Evolutionary conservation across 768 basidiomycete genomes (phyloP).

Genomic region (Leccinum pellstonianum): DNA sequence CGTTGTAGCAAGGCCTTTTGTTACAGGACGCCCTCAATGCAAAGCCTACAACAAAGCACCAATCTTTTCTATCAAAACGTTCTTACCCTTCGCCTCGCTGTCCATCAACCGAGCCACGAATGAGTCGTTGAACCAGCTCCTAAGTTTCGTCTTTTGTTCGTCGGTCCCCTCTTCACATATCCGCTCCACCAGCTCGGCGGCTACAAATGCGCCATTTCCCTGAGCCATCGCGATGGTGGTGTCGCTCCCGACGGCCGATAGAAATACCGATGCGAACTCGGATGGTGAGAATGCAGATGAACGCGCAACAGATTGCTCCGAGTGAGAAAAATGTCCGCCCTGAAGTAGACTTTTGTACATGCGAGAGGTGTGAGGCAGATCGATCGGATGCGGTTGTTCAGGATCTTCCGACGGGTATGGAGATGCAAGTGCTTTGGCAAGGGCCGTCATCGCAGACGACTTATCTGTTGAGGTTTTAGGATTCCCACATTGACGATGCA

Average conservation of each 20-base stretch:
- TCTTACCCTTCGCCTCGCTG: constrained; percentile 66
- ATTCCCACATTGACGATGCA: neutral
- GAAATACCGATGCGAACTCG: constrained; percentile 59
- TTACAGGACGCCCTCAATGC: neutral
- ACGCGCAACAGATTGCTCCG: constrained; percentile 51
- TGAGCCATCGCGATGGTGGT: constrained; percentile 53
- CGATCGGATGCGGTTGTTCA: constrained; percentile 61
- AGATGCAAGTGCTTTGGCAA: constrained; percentile 55
- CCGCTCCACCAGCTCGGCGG: constrained; percentile 70
- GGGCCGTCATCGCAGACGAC: constrained; percentile 52
- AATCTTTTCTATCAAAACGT: constrained; percentile 63
- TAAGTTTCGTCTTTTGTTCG: constrained; percentile 45
- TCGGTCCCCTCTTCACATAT: constrained; percentile 42
- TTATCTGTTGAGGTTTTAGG: constrained; percentile 56
- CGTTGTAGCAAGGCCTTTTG: constrained; percentile 7
- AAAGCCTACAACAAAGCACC: constrained; percentile 29
- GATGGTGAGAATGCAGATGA: constrained; percentile 55
- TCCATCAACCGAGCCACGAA: constrained; percentile 48
- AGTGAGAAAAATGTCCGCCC: constrained; percentile 82
- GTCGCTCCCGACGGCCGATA: constrained; percentile 52
- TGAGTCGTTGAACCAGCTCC: constrained; percentile 55
- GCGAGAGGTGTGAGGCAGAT: constrained; percentile 79
- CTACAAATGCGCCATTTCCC: constrained; percentile 69
- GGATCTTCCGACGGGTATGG: constrained; percentile 57
- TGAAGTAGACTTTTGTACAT: constrained; percentile 88